Evolutionary conservation across 1,284 basidiomycete species (phyloP).

Genomic region (Tilletia caries): DNA sequence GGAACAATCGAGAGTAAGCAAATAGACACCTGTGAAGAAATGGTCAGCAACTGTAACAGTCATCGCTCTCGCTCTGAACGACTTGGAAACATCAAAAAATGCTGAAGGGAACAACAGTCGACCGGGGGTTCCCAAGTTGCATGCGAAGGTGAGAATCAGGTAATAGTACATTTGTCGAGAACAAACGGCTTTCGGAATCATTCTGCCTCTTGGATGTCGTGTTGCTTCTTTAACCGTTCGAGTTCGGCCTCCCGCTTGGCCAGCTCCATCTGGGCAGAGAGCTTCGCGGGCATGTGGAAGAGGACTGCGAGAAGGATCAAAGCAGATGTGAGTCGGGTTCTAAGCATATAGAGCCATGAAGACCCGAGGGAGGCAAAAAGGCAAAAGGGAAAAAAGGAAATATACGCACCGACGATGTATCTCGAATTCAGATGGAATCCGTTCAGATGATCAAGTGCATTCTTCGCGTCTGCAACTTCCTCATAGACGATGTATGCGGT

Average conservation of each 20-base stretch:
- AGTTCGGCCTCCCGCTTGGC: slow-evolving; percentile 88
- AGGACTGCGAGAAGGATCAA: slow-evolving; percentile 62
- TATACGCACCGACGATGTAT: slow-evolving; percentile 67
- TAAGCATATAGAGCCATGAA: no score
- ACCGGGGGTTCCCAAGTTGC: no score
- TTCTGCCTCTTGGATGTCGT: slow-evolving; percentile 51
- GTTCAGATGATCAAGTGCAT: slow-evolving; percentile 91
- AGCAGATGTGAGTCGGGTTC: not conserved
- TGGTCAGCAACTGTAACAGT: no score
- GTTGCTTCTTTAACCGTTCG: slow-evolving; percentile 77
- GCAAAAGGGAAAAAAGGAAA: not conserved
- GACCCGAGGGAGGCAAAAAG: not conserved
- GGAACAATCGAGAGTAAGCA: slow-evolving; percentile 18
- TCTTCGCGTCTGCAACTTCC: slow-evolving; percentile 64
- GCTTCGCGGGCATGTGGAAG: slow-evolving; percentile 94
- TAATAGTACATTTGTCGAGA: not conserved
- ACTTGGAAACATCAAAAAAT: no score
- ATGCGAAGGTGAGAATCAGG: not conserved
- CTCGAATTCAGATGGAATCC: slow-evolving; percentile 97
- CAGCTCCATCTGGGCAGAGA: slow-evolving; percentile 81
- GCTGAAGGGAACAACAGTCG: no score
- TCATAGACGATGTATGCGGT: slow-evolving; percentile 78
- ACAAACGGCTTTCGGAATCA: not conserved
- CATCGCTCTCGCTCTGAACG: no score
- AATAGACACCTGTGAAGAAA: no score